These are phyloP conservation scores for Triticum aestivum DNA, from an alignment of 176 grass and related monocot species.

Conservation along the genomic window IWGSC_CS_RefSeq_v2.1 NC_057796.1:156900149-156900648, in stretches of 20 bases:
- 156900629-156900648: too few relatives aligned
- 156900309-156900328: not conserved
- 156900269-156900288: not conserved
- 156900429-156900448: not conserved
- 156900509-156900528: slow-evolving; percentile 14
- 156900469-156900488: not conserved
- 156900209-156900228: not conserved
- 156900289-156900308: not conserved
- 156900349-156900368: slow-evolving; percentile 5
- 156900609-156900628: too few relatives aligned
- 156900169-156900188: not conserved
- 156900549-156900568: too few relatives aligned
- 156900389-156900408: not conserved
- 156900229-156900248: slow-evolving; percentile 1
- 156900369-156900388: not conserved
- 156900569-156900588: too few relatives aligned
- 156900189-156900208: not conserved
- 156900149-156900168: slow-evolving; percentile 3
- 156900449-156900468: not conserved
- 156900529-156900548: not conserved
- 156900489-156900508: not conserved
- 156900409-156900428: slow-evolving; percentile 12
- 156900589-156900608: too few relatives aligned
- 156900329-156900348: slow-evolving; percentile 3
- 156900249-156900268: not conserved